Evolutionary conservation across 1,284 basidiomycete species (phyloP), one percentile per base, ranked within the genome.

Genomic region (Xerocomus amazonicus): DNA sequence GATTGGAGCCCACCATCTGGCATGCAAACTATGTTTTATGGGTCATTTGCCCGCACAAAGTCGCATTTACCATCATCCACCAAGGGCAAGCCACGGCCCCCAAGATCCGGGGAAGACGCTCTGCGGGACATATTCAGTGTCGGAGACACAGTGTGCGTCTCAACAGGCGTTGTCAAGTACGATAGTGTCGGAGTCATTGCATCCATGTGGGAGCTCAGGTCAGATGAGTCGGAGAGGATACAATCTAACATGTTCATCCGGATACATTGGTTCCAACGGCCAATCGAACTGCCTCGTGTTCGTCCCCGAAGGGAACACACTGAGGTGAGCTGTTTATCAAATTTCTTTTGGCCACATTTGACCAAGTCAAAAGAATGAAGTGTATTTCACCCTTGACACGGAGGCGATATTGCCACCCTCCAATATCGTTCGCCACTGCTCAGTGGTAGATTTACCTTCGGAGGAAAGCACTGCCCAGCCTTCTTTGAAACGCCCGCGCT

Each of bases 251-350:
- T 80, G 69, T 71, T 76, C 45, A 66, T 86, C 29, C 74, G 78
- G 34, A 66, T 88, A 29, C 86, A 87, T 56, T 88, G 86, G 86
- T 89, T 88, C 58, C 65, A 83, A 50, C 71, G 80, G 16, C 84
- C 84, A 0, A 66, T 67, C 0, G 80, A 88, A 59, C 70, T 88
- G 45, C 75, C 83, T 4, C 65, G 68, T 27, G 67, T 80, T 47
- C 73, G 86, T 28, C 79, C 77, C 1, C 77, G 76, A 54, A 74
- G 81, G 40, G 74, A 78, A 9, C 75, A 82, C 60, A 60, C 70
- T 32, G 73, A 81, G 67, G 86, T 86, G 47, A 37, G 73, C 67
- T 34, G 4, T 41, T 16, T 10, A 36, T 19, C 28, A 32, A 9
- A n/a, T 33, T 42, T 4, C 45, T 32, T 46, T 35, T 27, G 16